phyloP scores from a whole-genome alignment of 257 asterid genomes.

The Salvia hispanica region DNA sequence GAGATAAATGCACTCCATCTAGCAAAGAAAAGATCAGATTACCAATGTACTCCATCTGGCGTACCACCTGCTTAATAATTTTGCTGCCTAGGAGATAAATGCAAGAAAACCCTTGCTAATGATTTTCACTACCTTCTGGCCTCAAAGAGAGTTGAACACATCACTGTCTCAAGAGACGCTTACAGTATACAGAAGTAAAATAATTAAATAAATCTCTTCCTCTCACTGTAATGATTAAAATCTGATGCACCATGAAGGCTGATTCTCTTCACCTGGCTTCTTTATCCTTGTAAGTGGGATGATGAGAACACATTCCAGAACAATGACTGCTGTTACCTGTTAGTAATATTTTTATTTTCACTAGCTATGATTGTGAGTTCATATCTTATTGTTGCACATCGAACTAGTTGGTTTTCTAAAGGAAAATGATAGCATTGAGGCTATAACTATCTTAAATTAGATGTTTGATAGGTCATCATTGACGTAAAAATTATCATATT shows the following conservation, averaged over 20 bases:
- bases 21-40: background rate
- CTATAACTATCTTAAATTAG: background rate
- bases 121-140: background rate
- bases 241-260: background rate
- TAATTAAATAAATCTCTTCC: background rate
- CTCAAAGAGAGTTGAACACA: background rate
- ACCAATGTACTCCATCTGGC: background rate
- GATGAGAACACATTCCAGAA: too few species aligned
- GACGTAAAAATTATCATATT: conserved; percentile 8
- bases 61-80: background rate
- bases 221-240: background rate
- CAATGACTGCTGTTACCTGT: too few species aligned
- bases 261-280: background rate
- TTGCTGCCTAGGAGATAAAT: background rate
- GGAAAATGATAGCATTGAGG: too few species aligned
- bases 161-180: background rate
- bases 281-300: background rate
- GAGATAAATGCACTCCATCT: conserved; percentile 6
- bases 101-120: background rate
- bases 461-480: background rate
- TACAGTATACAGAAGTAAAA: background rate
- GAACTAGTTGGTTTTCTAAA: too few species aligned
- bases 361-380: too few species aligned
- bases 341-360: too few species aligned
- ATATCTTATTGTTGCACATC: too few species aligned